phyloP scores from a whole-genome alignment of 2,329 filamentous ascomycete genomes.

The Fusarium longipes region DNA sequence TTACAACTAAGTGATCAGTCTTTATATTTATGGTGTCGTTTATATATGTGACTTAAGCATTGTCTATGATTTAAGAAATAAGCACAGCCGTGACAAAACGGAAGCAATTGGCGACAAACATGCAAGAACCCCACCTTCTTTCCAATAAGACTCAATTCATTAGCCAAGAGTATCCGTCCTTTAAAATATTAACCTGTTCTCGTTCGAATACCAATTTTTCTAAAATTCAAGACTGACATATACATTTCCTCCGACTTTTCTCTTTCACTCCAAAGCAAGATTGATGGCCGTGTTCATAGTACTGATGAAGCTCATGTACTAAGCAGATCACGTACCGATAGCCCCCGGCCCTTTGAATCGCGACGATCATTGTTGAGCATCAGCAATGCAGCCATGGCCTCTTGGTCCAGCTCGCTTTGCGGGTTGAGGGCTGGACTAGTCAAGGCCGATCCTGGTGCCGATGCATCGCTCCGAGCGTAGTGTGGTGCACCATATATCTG shows the following conservation, averaged over 20 bases:
- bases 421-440: conserved; percentile 69
- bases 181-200: conserved; percentile 1
- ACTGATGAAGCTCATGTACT: conserved; percentile 56
- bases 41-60: too few relatives aligned
- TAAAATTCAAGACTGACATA: not conserved
- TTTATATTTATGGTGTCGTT: not conserved
- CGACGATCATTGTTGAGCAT: conserved; percentile 88
- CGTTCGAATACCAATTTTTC: not conserved
- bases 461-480: conserved; percentile 56
- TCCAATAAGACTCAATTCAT: conserved; percentile 27
- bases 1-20: not conserved
- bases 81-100: too few relatives aligned
- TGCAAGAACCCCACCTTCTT: conserved; percentile 25
- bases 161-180: conserved; percentile 5
- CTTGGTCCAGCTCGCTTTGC: conserved; percentile 72
- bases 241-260: not conserved
- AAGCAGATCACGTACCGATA: conserved; percentile 67
- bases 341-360: conserved; percentile 58
- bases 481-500: conserved; percentile 49
- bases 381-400: conserved; percentile 85
- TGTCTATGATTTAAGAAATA: too few relatives aligned
- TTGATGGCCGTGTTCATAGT: not conserved
- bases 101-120: not conserved
- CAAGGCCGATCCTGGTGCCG: conserved; percentile 62
- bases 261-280: not conserved